Percentiles rank a stretch among this genome's conserved stretches.
Evolutionary conservation across 2,329 filamentous ascomycete species (phyloP).

Genomic region (Incumbomyces delicatus): DNA sequence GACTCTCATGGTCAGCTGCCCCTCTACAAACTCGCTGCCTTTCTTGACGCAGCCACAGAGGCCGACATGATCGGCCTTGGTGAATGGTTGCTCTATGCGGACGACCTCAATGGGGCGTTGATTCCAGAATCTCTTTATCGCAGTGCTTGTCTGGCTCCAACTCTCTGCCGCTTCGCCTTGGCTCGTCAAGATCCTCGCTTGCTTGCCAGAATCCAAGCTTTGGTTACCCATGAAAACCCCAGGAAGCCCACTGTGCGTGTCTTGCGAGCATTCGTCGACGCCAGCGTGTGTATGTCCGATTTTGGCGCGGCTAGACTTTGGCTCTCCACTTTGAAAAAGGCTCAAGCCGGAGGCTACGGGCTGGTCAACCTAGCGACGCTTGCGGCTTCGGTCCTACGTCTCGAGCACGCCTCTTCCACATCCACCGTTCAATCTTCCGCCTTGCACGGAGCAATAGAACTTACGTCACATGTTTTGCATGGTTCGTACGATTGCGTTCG

Average conservation of each 20-base stretch:
- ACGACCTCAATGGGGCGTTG: slow-evolving; percentile 45
- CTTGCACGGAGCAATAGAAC: neutral
- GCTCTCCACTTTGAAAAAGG: slow-evolving; percentile 10
- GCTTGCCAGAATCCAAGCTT: slow-evolving; percentile 10
- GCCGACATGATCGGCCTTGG: slow-evolving; percentile 40
- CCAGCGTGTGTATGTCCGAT: slow-evolving; percentile 10
- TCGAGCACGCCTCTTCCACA: slow-evolving; percentile 8
- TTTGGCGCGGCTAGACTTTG: slow-evolving; percentile 10
- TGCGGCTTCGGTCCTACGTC: slow-evolving; percentile 25
- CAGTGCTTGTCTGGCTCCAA: slow-evolving; percentile 40
- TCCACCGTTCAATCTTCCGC: neutral
- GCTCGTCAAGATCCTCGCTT: slow-evolving; percentile 36
- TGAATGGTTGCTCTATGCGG: slow-evolving; percentile 43
- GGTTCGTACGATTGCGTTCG: slow-evolving; percentile 12
- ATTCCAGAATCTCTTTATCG: slow-evolving; percentile 38
- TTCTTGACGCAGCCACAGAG: slow-evolving; percentile 43
- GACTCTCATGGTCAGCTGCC: slow-evolving; percentile 20
- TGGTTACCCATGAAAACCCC: neutral
- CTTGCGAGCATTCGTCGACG: slow-evolving; percentile 13
- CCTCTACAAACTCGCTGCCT: slow-evolving; percentile 31
- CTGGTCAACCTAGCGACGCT: slow-evolving; percentile 25
- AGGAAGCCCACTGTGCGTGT: slow-evolving; percentile 14
- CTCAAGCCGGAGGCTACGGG: slow-evolving; percentile 21
- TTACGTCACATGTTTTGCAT: neutral
- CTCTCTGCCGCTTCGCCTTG: slow-evolving; percentile 46